Evolutionary conservation across 2,329 filamentous ascomycete genomes (phyloP).

Genomic region (Amphichorda felina): DNA sequence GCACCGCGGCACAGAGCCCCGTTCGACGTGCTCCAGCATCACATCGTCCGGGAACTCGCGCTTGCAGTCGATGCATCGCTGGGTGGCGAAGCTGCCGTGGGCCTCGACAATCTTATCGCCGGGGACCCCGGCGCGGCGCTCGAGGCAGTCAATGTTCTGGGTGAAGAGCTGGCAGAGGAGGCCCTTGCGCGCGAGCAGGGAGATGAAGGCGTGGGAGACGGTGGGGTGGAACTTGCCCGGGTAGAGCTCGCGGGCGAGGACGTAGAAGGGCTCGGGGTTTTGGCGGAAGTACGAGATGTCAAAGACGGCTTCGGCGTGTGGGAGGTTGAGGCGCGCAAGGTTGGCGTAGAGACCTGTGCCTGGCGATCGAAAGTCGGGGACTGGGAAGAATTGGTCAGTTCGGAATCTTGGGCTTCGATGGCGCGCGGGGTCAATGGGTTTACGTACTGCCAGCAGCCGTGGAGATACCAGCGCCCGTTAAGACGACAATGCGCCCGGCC

Average conservation of each 20-base stretch:
- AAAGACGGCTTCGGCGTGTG: constrained; percentile 86
- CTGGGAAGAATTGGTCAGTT: constrained; percentile 24
- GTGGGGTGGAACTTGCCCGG: constrained; percentile 84
- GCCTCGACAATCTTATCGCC: constrained; percentile 77
- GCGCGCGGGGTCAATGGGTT: neutral
- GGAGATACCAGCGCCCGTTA: constrained; percentile 85
- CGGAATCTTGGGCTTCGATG: neutral
- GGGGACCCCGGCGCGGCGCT: constrained; percentile 76
- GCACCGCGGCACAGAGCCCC: constrained; percentile 62
- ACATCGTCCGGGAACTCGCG: constrained; percentile 55
- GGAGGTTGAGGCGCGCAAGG: constrained; percentile 72
- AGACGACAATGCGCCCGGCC: constrained; percentile 64
- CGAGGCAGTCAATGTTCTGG: constrained; percentile 95
- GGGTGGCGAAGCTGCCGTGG: constrained; percentile 86
- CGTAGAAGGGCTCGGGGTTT: constrained; percentile 84
- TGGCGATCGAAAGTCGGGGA: constrained; percentile 91
- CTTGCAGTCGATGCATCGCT: constrained; percentile 86
- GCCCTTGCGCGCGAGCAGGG: constrained; percentile 66
- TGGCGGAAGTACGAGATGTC: constrained; percentile 80
- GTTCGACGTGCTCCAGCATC: constrained; percentile 60
- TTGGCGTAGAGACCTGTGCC: constrained; percentile 92
- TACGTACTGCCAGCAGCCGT: constrained; percentile 53
- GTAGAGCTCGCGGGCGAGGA: constrained; percentile 82
- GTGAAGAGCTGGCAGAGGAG: constrained; percentile 82
- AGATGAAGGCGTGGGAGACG: constrained; percentile 80